Percentiles rank a stretch among this genome's conserved stretches.
phyloP scores from a whole-genome alignment of 2,329 filamentous ascomycete species.

The Chaetomium sp. region DNA sequence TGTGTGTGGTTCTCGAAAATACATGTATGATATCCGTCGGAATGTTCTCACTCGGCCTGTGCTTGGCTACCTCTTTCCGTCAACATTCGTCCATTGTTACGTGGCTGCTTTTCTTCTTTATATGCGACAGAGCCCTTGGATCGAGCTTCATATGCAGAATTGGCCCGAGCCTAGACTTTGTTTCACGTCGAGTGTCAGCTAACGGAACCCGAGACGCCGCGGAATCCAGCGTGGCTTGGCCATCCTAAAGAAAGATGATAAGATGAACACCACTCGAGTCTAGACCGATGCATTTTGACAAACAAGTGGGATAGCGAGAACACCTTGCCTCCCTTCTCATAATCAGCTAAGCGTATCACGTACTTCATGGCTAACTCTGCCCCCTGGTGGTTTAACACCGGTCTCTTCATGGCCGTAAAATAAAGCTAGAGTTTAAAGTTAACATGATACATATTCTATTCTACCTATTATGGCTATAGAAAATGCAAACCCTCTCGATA shows the following conservation, averaged over 20 bases:
- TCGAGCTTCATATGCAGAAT: too few species aligned
- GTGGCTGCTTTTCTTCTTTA: neutral
- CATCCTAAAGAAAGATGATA: too few species aligned
- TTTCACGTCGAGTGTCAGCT: neutral
- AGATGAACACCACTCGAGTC: too few species aligned
- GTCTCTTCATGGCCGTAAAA: too few species aligned
- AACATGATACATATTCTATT: neutral
- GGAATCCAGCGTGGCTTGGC: too few species aligned
- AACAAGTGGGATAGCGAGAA: too few species aligned
- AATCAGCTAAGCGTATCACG: too few species aligned
- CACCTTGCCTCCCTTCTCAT: too few species aligned
- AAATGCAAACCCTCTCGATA: neutral
- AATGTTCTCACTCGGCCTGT: neutral
- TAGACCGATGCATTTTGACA: too few species aligned
- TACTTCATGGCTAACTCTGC: too few species aligned
- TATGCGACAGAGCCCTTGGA: neutral
- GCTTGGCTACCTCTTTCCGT: neutral
- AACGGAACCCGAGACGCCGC: neutral
- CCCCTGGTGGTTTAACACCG: too few species aligned
- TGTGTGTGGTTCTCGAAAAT: neutral
- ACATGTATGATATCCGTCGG: neutral
- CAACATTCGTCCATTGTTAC: neutral
- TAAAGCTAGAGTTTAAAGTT: neutral
- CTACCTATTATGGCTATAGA: neutral
- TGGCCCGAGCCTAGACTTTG: neutral